Percentiles rank a stretch among this genome's conserved stretches.
Evolutionary conservation across 2,329 filamentous ascomycete species (phyloP).

Genomic region (Ascochyta fabae): DNA sequence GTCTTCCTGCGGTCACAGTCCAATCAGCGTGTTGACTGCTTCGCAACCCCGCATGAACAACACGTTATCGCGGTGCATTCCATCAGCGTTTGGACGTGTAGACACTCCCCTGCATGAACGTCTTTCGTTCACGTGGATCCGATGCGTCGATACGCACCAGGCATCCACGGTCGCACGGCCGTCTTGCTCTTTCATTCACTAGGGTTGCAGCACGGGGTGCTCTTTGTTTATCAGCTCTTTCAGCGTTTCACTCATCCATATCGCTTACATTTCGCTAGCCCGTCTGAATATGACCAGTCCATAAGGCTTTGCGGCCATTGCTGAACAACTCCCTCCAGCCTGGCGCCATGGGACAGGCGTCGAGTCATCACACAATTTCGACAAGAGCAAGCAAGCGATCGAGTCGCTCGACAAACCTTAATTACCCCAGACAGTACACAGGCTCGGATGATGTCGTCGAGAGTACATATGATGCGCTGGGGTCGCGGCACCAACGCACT

Average conservation of each 20-base stretch:
- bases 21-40: conserved; percentile 6
- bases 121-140: not conserved
- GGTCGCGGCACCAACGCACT: not conserved
- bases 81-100: not conserved
- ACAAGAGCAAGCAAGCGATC: not conserved
- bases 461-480: not conserved
- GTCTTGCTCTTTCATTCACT: not conserved
- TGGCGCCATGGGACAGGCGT: conserved; percentile 2
- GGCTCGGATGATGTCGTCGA: not conserved
- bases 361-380: not conserved
- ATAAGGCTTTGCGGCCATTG: not conserved
- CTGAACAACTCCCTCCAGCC: not conserved
- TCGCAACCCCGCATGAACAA: conserved; percentile 4
- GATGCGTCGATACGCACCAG: not conserved
- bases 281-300: not conserved
- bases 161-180: not conserved
- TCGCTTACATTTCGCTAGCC: not conserved
- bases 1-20: conserved; percentile 1
- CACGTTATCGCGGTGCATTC: not conserved
- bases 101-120: not conserved
- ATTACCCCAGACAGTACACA: not conserved
- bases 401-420: not conserved
- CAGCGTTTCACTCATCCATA: not conserved
- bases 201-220: not conserved
- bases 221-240: not conserved